Base-by-base conservation (phyloP, 129 eudicot genomes). In the Escallonia rubra region DNA sequence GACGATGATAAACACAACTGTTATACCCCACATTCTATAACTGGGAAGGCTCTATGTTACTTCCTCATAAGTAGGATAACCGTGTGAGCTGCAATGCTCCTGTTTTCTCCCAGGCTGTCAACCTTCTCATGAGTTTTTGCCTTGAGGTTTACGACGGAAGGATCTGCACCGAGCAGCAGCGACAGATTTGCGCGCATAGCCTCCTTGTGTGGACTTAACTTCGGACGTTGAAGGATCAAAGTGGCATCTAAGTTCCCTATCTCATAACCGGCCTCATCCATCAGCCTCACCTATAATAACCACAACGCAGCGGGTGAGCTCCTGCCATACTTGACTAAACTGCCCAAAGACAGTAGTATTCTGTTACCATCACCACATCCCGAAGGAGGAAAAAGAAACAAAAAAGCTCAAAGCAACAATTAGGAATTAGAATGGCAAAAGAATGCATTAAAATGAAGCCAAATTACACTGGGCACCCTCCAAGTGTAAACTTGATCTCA, bases 81-180 rank as follows among this genome's bases (percentile, higher is more conserved):
- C 0, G 99, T 94, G 61, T 94, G 99, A 42, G 99, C 99, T 65
- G 99, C 99, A 45, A 94, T 94, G 68, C 99, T 94, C 74, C 99
- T 79, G 67, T 87, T 94, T 82, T 94, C 99, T 51, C 99, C 99
- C 49, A 94, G 99, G 72, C 99, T 94, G 74, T 94, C 99, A 44
- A 94, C 99, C 77, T 94, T 94, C 75, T 94, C 99, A 46, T 94
- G 99, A 23, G 99, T 94, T 76, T 94, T 94, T 16, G 99, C 99
- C 79, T 94, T 94, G 61, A 90, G 81, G 72, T 94, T 94, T 59
- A 94, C 97, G 49, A 84, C 99, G 4, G 90, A 75, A n/a, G 94
- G 97, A 63, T 94, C 97, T 38, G 99, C 99, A 43, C 99, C 99
- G 55, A 94, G 82, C 45, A 94, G 88, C 65, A 64, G 57, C 50